Conservation (phyloP, 345 rosid genomes). For the Conringia planisiliqua region DNA sequence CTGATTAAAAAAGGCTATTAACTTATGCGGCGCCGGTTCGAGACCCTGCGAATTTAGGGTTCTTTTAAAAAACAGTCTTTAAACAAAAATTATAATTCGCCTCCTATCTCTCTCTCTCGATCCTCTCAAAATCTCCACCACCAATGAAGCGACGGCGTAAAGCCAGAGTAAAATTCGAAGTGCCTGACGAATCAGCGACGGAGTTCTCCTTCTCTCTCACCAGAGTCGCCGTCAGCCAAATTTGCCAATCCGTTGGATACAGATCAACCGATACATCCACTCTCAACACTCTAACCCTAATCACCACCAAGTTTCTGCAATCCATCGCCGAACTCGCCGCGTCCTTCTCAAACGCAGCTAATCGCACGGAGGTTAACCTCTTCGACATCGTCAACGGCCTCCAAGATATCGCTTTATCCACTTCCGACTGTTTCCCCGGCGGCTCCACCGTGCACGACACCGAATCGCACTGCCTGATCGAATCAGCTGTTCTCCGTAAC, state of each 20-base stretch:
- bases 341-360: slow-evolving; percentile 39
- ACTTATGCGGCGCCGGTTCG: slow-evolving; percentile 3
- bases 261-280: slow-evolving; percentile 40
- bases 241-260: slow-evolving; percentile 55
- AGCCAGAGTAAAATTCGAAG: background rate
- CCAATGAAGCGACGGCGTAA: slow-evolving; percentile 34
- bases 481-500: slow-evolving; percentile 34
- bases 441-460: slow-evolving; percentile 34
- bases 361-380: slow-evolving; percentile 52
- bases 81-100: slow-evolving; percentile 8
- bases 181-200: slow-evolving; percentile 17
- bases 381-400: slow-evolving; percentile 50
- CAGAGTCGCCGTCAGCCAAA: slow-evolving; percentile 54
- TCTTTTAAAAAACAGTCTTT: background rate
- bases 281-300: slow-evolving; percentile 44
- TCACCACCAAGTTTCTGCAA: slow-evolving; percentile 41
- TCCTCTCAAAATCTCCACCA: slow-evolving; percentile 12
- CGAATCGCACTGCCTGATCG: slow-evolving; percentile 25
- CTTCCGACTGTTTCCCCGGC: slow-evolving; percentile 43
- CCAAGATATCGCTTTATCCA: slow-evolving; percentile 34
- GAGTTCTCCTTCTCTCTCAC: slow-evolving; percentile 41
- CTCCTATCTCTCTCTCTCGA: slow-evolving; percentile 10
- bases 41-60: background rate
- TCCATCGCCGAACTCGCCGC: slow-evolving; percentile 40
- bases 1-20: background rate